A percentile compares a stretch with the other conserved stretches of the same genome.
These are phyloP conservation scores for Solanum neorickii DNA, from an alignment of 257 asterid species.

Conservation along the genomic window DNA sequence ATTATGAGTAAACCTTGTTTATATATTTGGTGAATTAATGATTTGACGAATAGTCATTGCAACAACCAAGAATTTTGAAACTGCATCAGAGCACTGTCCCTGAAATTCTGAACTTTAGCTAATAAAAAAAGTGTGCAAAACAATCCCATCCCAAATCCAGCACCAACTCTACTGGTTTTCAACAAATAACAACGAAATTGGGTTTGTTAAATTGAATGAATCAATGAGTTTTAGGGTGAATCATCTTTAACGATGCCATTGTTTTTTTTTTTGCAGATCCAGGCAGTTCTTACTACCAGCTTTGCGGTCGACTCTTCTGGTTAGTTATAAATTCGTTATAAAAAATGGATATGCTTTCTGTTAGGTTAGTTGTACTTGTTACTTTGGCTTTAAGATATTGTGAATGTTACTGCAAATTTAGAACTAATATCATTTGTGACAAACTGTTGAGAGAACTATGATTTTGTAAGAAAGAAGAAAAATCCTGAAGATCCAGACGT, in stretches of 20 bases:
- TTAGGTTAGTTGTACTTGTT: no score
- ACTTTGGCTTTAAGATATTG: no score
- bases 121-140: constrained; percentile 66
- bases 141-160: constrained; percentile 54
- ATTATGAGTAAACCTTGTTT: not conserved
- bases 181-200: constrained; percentile 37
- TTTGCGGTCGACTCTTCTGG: no score
- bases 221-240: no score
- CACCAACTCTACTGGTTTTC: constrained; percentile 54
- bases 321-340: no score
- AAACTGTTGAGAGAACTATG: no score
- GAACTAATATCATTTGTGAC: no score
- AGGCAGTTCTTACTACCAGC: no score
- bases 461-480: not conserved
- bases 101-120: constrained; percentile 45
- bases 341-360: no score
- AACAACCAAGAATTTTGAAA: constrained; percentile 50
- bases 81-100: constrained; percentile 41
- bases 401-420: no score
- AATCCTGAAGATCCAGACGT: not conserved
- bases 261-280: not conserved
- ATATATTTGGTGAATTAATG: not conserved
- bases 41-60: not conserved
- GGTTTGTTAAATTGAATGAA: no score
- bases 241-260: no score